Conservation (phyloP, 352 stramenopile species). For the Phytophthora fragariae region DNA sequence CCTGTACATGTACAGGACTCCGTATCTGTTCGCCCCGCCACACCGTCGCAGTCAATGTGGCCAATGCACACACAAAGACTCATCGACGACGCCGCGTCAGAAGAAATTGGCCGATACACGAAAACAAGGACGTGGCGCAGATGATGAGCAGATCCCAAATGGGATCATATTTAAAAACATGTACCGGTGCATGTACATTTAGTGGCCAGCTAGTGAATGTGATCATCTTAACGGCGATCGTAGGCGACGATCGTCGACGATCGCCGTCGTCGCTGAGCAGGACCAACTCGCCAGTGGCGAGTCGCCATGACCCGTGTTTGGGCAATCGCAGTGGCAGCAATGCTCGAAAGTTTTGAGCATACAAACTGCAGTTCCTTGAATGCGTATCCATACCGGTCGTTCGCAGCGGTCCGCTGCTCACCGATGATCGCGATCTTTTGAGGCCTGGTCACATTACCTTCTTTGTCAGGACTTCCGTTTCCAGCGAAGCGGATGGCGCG, state of each 20-base stretch:
- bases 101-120: slow-evolving; percentile 12
- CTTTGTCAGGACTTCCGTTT: slow-evolving; percentile 20
- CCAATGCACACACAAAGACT: slow-evolving; percentile 21
- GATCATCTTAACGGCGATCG: slow-evolving; percentile 14
- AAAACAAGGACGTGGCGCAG: slow-evolving; percentile 27
- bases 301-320: slow-evolving; percentile 9
- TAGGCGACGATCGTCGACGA: no score
- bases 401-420: slow-evolving; percentile 2
- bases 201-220: slow-evolving; percentile 5
- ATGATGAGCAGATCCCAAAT: slow-evolving; percentile 26
- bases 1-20: background rate
- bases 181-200: no score
- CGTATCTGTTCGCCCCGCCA: slow-evolving; percentile 2
- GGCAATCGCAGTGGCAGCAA: slow-evolving; percentile 24
- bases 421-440: slow-evolving; percentile 13
- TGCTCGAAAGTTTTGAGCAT: slow-evolving; percentile 12
- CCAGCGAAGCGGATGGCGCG: slow-evolving; percentile 23
- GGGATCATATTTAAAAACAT: slow-evolving; percentile 11
- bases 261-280: slow-evolving; percentile 16
- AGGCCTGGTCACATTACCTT: background rate
- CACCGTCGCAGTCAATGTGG: slow-evolving; percentile 20
- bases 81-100: slow-evolving; percentile 30
- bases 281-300: background rate
- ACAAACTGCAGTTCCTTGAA: slow-evolving; percentile 13
- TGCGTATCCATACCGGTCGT: background rate